Evolutionary conservation across 2,329 filamentous ascomycete species (phyloP), one percentile per base, ranked within the genome.

Genomic region (Ophidiomyces ophidiicola): DNA sequence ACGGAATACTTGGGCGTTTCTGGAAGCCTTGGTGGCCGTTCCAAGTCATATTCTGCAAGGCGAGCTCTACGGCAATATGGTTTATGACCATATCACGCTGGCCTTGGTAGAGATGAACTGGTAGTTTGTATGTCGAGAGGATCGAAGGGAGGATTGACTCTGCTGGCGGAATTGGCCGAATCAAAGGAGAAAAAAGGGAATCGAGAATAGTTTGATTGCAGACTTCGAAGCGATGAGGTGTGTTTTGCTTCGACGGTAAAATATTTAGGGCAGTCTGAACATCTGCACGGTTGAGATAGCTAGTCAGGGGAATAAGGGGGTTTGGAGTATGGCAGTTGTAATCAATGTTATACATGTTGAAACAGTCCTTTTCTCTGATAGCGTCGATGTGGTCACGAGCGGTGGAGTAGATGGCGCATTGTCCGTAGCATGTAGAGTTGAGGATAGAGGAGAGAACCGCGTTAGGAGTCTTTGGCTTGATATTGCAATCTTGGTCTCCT

Each of bases 31-130:
- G 58, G 3, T 42, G 44, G 3, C 59, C 58, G 21, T 49, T 44
- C 59, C 59, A 64, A 8, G 60, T 62, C 59, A 64, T 61, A 37
- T 62, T 63, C 42, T 63, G 58, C 23, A 63, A 46, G 4, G 47
- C 50, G 4, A 62, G 41, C 32, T 62, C 55, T 6, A 52, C 52
- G 3, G 58, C 60, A 35, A 58, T 32, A 43, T 62, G 57, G 37
- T 60, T 62, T 43, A 61, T 47, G 21, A 61, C 38, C 50, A 62
- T 52, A 46, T 63, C 59, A 44, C 53, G 46, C 36, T 60, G 51
- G n/a, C 59, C 59, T 7, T 53, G 51, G 38, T 58, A 63, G 26
- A 63, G 40, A 41, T 62, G 57, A 4, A 62, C 46, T 8, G 53
- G 50, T 41, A 60, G 38, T 10, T 53, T 56, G 39, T 59, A 45